Evolutionary conservation across 2,329 filamentous ascomycete genomes (phyloP), one percentile per base, ranked within the genome.

Genomic region (Diaporthe humulicola): DNA sequence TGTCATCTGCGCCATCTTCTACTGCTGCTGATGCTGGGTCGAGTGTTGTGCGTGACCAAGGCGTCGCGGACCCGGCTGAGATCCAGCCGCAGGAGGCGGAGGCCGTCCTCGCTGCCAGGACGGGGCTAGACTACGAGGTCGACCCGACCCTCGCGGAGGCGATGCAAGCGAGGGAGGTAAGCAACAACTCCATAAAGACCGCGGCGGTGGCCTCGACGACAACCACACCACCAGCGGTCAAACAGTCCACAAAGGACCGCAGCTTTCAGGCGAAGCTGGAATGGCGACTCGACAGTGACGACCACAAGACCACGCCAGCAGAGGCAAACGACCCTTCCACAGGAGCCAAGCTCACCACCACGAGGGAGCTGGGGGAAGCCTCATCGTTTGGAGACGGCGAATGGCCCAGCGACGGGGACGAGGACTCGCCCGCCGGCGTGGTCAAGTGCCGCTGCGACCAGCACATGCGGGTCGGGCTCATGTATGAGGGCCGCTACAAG

Each of bases 401-500:
- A 2, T 48, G 40, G 60, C 25, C 28, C n/a, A 17, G 57, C 69
- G 76, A 77, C 33, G 76, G 64, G 36, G 73, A 66, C 75, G 73
- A 79, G 54, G 78, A 80, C 30, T 80, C 56, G 33, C 56, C 70
- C 17, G 64, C 61, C 17, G 96, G 96, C 9, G 96, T 98, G 42
- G 85, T 99, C 78, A 99, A 98, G 84, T 93, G 96, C 58, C 91
- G 94, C 67, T 88, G 98, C 70, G 95, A 98, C 81, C 96, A 98
- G 85, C 94, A 96, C 78, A 92, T 95, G 86, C 93, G 93, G 77
- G 91, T 98, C 71, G 94, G 95, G 0, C 83, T 98, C 69, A 85
- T 98, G 30, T 99, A 97, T 96, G 96, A 98, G 83, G 96, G 96
- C 2, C 90, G 95, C 72, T 90, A 97, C 75, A 98, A 98, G 86